Base-by-base conservation (phyloP, 441 rosid species). In the Gossypium aridum region DNA sequence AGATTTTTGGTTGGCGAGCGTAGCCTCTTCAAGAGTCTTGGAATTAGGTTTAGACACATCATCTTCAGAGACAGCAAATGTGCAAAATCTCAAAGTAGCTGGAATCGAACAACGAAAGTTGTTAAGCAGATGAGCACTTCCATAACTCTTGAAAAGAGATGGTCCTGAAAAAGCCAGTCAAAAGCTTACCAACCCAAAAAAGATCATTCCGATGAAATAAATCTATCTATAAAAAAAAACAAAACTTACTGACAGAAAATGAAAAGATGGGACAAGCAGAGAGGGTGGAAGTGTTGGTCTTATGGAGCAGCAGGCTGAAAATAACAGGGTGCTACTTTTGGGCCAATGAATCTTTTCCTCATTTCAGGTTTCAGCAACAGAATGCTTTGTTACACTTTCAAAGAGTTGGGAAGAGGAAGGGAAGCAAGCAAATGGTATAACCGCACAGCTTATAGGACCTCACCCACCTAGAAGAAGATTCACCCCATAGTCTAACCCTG, bases 1-100 rank as follows among this genome's bases (percentile, higher is more conserved):
- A 4, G 85, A 87, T 77, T 83, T 86, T 77, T 79, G 71, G 70
- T 64, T 72, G 70, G 76, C 76, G 76, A 64, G 53, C 37, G 76
- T 77, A 49, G 70, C 80, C 57, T 77, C 79, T 63, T 81, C 70
- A 37, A 53, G 67, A 72, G 25, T 65, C 17, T 70, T 67, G 73
- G 69, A 66, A 64, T 73, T 75, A 34, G 60, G 72, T 71, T 26
- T 23, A 26, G 73, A 22, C 1, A 70, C 77, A 49, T 37, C 56
- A 8, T 25, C 39, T 61, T 70, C 76, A 47, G 81, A 74, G 26
- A 74, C 76, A 57, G 80, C 51, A n/a, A 75, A 65, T 0, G 83
- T 74, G 61, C 87, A 80, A 77, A 83, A 86, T 60, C 83, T 69
- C 51, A 63, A 69, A 10, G 59, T n/a, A 63, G 71, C 59, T 68